These are phyloP conservation scores for Yamadazyma laniorum DNA, from an alignment of 805 yeast genomes.

Conservation along the genomic window DNA sequence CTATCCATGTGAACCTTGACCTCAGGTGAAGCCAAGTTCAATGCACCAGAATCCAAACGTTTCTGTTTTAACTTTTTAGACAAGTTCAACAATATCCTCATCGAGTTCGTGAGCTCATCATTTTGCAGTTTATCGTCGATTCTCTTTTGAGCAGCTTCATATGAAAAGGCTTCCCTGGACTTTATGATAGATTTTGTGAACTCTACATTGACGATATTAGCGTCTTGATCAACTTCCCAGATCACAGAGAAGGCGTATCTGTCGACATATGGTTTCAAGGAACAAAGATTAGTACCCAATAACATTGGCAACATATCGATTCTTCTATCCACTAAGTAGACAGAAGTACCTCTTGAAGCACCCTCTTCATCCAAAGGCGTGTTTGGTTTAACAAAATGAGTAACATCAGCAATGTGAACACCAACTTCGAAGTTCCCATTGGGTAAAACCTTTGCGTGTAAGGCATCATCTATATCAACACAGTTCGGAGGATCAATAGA, in stretches of 20 bases:
- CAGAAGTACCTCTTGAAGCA: constrained; percentile 96
- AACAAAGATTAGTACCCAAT: constrained; percentile 93
- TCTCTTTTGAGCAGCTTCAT: constrained; percentile 87
- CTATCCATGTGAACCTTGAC: constrained; percentile 96
- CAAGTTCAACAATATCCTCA: constrained; percentile 76
- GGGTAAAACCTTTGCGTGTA: constrained; percentile 80
- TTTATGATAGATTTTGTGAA: constrained; percentile 85
- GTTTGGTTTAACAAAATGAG: constrained; percentile 92
- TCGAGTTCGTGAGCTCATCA: constrained; percentile 86
- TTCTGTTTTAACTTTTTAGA: constrained; percentile 83
- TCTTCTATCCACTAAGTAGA: constrained; percentile 94
- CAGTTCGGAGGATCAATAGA: constrained; percentile 97
- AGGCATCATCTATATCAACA: constrained; percentile 96
- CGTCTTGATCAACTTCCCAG: constrained; percentile 91
- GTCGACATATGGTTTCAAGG: constrained; percentile 91
- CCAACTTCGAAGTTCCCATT: constrained; percentile 97
- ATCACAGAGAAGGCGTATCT: constrained; percentile 92
- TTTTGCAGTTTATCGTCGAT: constrained; percentile 75
- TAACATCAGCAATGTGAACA: constrained; percentile 98
- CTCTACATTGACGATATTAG: constrained; percentile 74
- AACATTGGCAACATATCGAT: constrained; percentile 97
- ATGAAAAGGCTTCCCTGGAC: constrained; percentile 92
- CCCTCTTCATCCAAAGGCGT: constrained; percentile 94
- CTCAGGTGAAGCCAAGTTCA: constrained; percentile 95
- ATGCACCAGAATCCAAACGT: constrained; percentile 92